phyloP scores from a whole-genome alignment of 2,329 filamentous ascomycete genomes.

The Pyrenophora teres region DNA sequence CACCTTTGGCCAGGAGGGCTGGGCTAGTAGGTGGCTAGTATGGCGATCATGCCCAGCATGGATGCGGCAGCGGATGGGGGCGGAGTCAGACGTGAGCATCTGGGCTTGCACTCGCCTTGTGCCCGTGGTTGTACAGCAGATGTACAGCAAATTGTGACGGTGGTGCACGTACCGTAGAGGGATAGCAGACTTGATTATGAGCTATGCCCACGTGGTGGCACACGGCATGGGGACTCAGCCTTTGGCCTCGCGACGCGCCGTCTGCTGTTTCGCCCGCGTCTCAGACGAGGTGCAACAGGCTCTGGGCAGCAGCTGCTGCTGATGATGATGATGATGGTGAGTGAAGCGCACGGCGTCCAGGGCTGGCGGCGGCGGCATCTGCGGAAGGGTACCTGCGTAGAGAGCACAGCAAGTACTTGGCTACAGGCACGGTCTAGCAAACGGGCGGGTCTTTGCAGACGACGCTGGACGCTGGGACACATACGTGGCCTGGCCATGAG shows the following conservation, averaged over 20 bases:
- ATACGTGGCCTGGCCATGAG: no score
- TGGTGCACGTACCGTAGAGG: conserved; percentile 1
- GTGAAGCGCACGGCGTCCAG: background rate
- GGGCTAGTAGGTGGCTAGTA: background rate
- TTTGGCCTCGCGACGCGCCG: no score
- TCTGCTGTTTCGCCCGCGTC: no score
- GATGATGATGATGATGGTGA: no score
- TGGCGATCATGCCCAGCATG: conserved; percentile 3
- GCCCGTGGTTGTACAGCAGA: background rate
- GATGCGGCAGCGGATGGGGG: background rate
- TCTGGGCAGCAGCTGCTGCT: no score
- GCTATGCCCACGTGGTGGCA: conserved; percentile 8
- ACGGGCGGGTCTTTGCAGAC: background rate
- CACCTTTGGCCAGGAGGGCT: background rate
- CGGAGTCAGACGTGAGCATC: background rate
- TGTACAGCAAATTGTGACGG: background rate
- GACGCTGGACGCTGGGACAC: no score
- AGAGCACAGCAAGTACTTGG: background rate
- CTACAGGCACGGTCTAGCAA: background rate
- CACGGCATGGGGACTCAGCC: conserved; percentile 12
- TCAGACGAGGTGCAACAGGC: no score
- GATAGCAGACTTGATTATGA: background rate
- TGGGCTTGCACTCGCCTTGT: conserved; percentile 5
- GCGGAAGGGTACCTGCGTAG: conserved; percentile 4
- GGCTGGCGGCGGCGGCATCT: conserved; percentile 15